Base-by-base conservation (phyloP, 345 rosid genomes). In the Salix udensis region DNA sequence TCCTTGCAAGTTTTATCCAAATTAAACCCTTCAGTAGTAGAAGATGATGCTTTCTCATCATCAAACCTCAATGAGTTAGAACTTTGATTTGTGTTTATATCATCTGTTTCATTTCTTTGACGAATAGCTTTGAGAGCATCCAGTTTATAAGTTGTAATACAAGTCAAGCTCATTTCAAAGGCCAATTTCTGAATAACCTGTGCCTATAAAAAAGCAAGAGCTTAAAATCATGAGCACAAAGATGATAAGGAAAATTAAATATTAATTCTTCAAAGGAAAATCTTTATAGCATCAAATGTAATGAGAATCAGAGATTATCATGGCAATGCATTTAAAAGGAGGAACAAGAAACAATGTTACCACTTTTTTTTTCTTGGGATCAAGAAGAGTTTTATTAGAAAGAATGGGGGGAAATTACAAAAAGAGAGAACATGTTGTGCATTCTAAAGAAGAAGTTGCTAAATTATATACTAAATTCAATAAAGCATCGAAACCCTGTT, bases 61-160 rank as follows among this genome's bases (percentile, higher is more conserved):
- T 80, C 74, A 28, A 77, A 48, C 53, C 37, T 83, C 65, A 46
- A 7, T 36, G 73, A 37, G 72, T 84, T 79, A 80, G 86, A 86
- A 70, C 18, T 81, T 71, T 78, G 83, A 81, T 74, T 72, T 61
- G 79, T 75, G 30, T 48, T 60, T 36, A 70, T 68, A 69, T 81
- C 85, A 67, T 73, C 68, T 72, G 84, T 79, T 74, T 76, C 90
- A 79, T 60, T 80, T 79, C 79, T 80, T 83, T 72, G 86, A 78
- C 87, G 52, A 82, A 93, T 94, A 83, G 98, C 86, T 87, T 96
- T 93, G 67, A 93, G 93, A 68, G 97, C 96, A 80, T 96, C 98
- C 76, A 96, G 73, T 82, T 88, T 96, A 79, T 86, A 92, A 8
- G 98, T 86, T 23, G 83, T 91, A 79, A 96, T 92, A 84, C 95